Evolutionary conservation across 2,329 filamentous ascomycete genomes (phyloP), one percentile per base, ranked within the genome.

Genomic region (Pochonia chlamydosporia): DNA sequence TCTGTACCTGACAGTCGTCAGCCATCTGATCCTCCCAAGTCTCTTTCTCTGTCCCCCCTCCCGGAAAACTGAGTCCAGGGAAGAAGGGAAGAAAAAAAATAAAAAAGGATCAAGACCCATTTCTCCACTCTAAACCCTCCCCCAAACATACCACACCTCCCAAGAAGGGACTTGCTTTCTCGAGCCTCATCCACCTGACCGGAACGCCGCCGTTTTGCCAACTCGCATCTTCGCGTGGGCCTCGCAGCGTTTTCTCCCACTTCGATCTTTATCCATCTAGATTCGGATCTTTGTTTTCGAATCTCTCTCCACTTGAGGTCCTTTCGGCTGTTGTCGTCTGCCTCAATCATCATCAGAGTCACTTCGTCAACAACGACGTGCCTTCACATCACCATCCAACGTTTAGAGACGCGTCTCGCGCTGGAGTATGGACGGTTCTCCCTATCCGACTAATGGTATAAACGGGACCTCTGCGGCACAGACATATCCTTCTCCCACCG

Each of bases 381-480:
- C 20, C 23, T 13, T 41, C 24, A 39, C 18, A 25, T 31, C 21
- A 40, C 49, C 52, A 52, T 50, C 33, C 49, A 42, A 47, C 49
- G 47, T 50, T 53, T 44, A 45, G 51, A 57, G 56, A 58, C 62
- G 64, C 66, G 65, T 63, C 58, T 56, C 58, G 56, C 56, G 61
- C 63, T 66, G 60, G 63, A 73, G 68, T 67, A 79, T 79, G 75
- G 75, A 78, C 72, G 71, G 70, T 66, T 68, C 69, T 62, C 71
- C 74, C 57, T 76, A 75, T 60, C 70, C 71, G 65, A 68, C 74
- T 66, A 75, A 78, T 71, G 72, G 69, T 68, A 73, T 78, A 74
- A 75, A 74, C 72, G 70, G 74, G 53, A 71, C 72, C 55, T 70
- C 71, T 48, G 68, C 73, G 58, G 65, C 69, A 54, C 68, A 68